Evolutionary conservation across 768 basidiomycete genomes (phyloP), one percentile per base, ranked within the genome.

Genomic region (Amanita subjunquillea): DNA sequence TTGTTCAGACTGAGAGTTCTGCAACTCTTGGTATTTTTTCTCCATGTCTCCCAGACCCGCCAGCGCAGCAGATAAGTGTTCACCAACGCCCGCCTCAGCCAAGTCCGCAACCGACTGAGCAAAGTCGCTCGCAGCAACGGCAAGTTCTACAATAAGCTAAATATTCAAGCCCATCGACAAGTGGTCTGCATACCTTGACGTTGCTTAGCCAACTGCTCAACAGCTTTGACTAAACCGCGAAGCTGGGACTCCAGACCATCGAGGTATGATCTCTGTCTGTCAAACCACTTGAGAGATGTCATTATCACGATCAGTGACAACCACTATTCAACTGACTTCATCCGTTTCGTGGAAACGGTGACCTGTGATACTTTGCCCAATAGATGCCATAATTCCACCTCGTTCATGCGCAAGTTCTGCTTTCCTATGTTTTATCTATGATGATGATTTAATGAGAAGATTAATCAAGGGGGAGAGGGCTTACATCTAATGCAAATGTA

Each of bases 231-330:
- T 2, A 97, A 74, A 2, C 83, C 80, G 22, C 88, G 85, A 15
- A 97, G 74, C 61, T 97, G 93, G 0, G 84, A 80, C 65, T 99
- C 96, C 20, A 98, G 77, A 40, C 83, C 83, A 58, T 98, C 94
- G 9, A 99, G 76, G 62, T 90, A 91, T 0, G 72, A 67, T 54
- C 86, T 90, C 64, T 92, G 85, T 56, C 80, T 78, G 60, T 96
- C 92, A 59, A 96, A 98, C 92, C 92, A 98, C 82, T 94, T 41
- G n/a, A 29, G 6, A 45, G 37, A 43, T 5, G 38, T 56, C 39
- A 55, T 50, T 17, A 51, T 45, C 48, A 42, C n/a, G 13, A 37
- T 27, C 1, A 12, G 2, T 13, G 37, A 12, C 4, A 27, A 3
- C 27, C 34, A 13, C n/a, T 13, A 36, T 40, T 6, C 22, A 4